phyloP scores from a whole-genome alignment of 78 protist species.

The Salpingoeca rosetta region DNA sequence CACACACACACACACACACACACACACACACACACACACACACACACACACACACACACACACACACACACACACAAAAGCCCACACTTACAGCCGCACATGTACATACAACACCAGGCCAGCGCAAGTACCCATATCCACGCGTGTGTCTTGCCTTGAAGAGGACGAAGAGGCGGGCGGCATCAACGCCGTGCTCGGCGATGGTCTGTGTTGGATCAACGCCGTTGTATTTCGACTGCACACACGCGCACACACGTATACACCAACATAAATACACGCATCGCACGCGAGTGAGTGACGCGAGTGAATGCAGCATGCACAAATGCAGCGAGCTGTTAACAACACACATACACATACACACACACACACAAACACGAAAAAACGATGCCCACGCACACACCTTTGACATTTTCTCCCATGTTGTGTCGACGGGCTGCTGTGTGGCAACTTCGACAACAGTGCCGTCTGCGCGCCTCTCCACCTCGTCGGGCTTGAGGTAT shows the following conservation, averaged over 20 bases:
- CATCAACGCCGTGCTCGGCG: slow-evolving; percentile 30
- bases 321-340: neutral
- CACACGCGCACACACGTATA: slow-evolving; percentile 58
- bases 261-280: slow-evolving; percentile 1
- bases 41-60: neutral
- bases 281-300: neutral
- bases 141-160: slow-evolving; percentile 72
- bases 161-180: slow-evolving; percentile 39
- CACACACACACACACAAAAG: neutral
- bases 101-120: neutral
- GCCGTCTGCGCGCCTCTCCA: neutral
- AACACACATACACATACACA: neutral
- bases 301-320: too few relatives aligned
- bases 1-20: too few relatives aligned
- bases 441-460: neutral
- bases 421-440: neutral
- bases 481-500: slow-evolving; percentile 18
- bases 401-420: neutral
- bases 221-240: slow-evolving; percentile 74
- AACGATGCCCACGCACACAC: neutral
- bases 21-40: neutral
- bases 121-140: slow-evolving; percentile 59
- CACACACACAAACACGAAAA: neutral
- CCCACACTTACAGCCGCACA: slow-evolving; percentile 41
- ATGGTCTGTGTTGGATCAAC: slow-evolving; percentile 54